Evolutionary conservation across 148 eudicot species (phyloP), one percentile per base, ranked within the genome.

Genomic region (Cornus kousa): DNA sequence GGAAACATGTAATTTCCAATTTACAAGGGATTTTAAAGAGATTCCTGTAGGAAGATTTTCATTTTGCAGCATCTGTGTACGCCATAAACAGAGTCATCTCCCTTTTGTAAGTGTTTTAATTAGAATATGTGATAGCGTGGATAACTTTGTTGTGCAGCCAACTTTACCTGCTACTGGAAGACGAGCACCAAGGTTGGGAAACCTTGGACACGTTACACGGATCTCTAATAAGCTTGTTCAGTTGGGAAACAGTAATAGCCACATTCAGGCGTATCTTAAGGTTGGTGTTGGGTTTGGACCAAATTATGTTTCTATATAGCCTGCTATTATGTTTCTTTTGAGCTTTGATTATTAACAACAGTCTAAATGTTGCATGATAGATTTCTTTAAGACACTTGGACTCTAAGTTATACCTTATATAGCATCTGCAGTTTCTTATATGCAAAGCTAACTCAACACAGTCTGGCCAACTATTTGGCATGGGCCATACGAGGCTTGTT

Each of bases 151-250:
- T 68, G 53, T 91, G 78, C 91, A 95, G 99, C 99, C 97, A 64
- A 93, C 95, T 72, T 39, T 82, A 78, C 94, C 95, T 70, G 90
- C 92, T 77, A 39, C 88, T 77, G 97, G 91, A 80, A 93, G 85
- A 82, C 82, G 75, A 74, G 88, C 86, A 48, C 94, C 93, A 60
- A 91, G 92, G 73, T 88, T 87, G 46, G 99, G 99, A 72, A 89
- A 91, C 84, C 81, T 93, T 67, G 99, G 99, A 40, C 99, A 95
- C 80, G 75, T 93, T 20, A 93, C 97, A 74, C 91, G 97, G 72
- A 95, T 95, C 77, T 82, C 95, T 68, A 95, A 93, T 87, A 95
- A 88, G 85, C 88, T 95, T 83, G 75, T 90, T 81, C 99, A 91
- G 83, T 73, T 91, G 83, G 92, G 87, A 72, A 90, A 86, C 83